These are phyloP conservation scores for Taxillus chinensis DNA, from an alignment of 164 flowering plant species.

Conservation along the genomic window DNA sequence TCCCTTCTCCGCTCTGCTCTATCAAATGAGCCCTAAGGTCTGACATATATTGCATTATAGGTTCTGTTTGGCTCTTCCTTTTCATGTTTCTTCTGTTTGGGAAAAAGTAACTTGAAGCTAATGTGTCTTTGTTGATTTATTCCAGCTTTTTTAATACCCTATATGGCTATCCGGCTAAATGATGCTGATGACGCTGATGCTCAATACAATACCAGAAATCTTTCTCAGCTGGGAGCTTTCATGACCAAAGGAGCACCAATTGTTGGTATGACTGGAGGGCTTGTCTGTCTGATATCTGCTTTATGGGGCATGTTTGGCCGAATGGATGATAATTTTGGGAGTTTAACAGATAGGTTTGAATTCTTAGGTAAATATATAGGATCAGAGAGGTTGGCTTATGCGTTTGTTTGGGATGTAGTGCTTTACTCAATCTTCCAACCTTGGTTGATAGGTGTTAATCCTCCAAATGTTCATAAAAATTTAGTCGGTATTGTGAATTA, in stretches of 20 bases:
- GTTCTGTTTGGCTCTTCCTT: no score
- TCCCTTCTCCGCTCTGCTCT: no score
- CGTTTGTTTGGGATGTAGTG: constrained; percentile 89
- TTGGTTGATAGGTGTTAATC: constrained; percentile 84
- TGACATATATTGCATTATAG: no score
- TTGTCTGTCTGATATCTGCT: constrained; percentile 44
- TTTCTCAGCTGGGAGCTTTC: constrained; percentile 44
- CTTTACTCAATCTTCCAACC: constrained; percentile 85
- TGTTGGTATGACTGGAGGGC: constrained; percentile 69
- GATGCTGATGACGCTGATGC: constrained; percentile 38
- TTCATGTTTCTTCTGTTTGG: no score
- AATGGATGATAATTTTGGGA: constrained; percentile 58
- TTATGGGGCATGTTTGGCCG: constrained; percentile 81
- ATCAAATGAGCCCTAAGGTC: no score
- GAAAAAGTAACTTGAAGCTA: no score
- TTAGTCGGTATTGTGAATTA: constrained; percentile 36
- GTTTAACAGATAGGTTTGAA: constrained; percentile 52
- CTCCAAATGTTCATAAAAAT: constrained; percentile 47
- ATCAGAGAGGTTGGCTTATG: constrained; percentile 88
- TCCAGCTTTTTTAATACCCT: constrained; percentile 85
- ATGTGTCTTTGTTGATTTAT: neutral
- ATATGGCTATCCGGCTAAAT: constrained; percentile 91
- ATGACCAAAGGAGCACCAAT: constrained; percentile 65
- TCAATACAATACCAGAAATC: constrained; percentile 21
- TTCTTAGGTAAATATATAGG: constrained; percentile 55